Evolutionary conservation across 352 stramenopile genomes (phyloP), one percentile per base, ranked within the genome.

Genomic region (Phytopythium litorale): DNA sequence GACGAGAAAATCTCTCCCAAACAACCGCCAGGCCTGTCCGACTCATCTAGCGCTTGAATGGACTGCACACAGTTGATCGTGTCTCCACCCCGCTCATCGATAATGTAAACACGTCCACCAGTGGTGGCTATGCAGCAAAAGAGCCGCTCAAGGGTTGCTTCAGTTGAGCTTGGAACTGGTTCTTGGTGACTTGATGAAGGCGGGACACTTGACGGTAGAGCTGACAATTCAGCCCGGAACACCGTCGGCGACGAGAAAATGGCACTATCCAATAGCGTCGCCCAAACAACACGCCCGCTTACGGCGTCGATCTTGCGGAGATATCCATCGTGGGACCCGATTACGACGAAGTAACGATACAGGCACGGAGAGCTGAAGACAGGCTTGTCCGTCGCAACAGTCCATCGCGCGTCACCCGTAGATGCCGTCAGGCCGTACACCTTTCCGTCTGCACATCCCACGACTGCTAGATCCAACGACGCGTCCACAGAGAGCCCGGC

Each of bases 341-440:
- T 65, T 3, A 88, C 60, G 0, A 68, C 48, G 0, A 25, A 71
- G 13, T 55, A 57, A 9, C 12, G 8, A 38, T 78, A 88, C 25
- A 88, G 53, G 37, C 70, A 79, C 19, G 78, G 80, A 2, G 78
- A 84, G 58, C 76, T 84, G 58, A 89, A 88, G 52, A 89, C 74
- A 8, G 80, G 76, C 37, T 87, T 85, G 0, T 70, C 46, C 0
- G 80, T 88, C 35, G 62, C 8, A 13, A 81, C 4, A 30, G 64
- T 56, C 81, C 81, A 90, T 11, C 42, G 54, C 18, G 67, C 62
- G 0, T 25, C 50, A 1, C 81, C 81, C n/a, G 40, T 49, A 7
- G 19, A 21, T n/a, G 66, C 58, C 6, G 54, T 48, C 1, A 87
- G 18, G 3, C 68, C 76, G 49, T 87, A 88, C 25, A 90, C 25